Evolutionary conservation across 139 green algal species (phyloP).

Genomic region (Coccomyxa sp.): DNA sequence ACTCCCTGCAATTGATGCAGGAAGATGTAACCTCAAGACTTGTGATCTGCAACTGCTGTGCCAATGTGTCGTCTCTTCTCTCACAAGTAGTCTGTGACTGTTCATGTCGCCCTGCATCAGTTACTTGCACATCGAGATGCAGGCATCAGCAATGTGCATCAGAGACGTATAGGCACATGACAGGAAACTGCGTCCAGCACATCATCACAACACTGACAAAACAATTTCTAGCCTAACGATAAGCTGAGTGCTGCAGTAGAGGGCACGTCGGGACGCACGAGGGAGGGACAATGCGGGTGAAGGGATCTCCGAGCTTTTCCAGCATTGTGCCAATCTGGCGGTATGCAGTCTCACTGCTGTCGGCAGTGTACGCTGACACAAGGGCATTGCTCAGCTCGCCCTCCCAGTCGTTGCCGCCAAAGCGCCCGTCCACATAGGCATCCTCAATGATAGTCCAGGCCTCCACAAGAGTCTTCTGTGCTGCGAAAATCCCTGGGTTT

Average conservation of each 20-base stretch:
- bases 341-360: conserved; percentile 33
- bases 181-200: no score
- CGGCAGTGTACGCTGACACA: conserved; percentile 38
- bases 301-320: conserved; percentile 84
- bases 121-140: no score
- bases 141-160: no score
- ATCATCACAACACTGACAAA: no score
- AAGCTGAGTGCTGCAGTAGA: neutral
- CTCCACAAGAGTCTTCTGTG: conserved; percentile 78
- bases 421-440: conserved; percentile 64
- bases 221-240: no score
- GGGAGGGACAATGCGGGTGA: conserved; percentile 78
- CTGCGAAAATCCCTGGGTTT: conserved; percentile 58
- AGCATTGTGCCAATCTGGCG: conserved; percentile 68
- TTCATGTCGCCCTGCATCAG: no score
- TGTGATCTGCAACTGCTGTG: no score
- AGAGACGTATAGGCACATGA: no score
- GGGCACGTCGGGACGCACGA: neutral
- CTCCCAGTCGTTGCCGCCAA: conserved; percentile 58
- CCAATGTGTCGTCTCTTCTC: no score
- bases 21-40: neutral
- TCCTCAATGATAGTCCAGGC: conserved; percentile 77
- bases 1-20: conserved; percentile 61
- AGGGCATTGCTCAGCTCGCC: conserved; percentile 56
- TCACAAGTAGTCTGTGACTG: no score